These are phyloP conservation scores for Cercospora citrullina DNA, from an alignment of 2,329 filamentous ascomycete genomes.

Conservation along the genomic window DNA sequence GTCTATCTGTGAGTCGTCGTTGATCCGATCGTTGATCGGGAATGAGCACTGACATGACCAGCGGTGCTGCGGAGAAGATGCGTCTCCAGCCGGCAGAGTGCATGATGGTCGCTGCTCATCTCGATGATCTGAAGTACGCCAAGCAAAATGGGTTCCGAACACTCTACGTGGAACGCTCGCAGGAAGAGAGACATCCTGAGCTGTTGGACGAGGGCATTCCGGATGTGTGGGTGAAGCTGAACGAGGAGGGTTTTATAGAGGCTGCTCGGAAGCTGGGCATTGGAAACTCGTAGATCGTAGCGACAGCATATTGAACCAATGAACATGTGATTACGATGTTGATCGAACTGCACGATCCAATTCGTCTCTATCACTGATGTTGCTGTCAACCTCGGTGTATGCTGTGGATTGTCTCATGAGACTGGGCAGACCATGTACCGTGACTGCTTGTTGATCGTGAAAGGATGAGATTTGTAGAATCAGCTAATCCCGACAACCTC, in stretches of 20 bases:
- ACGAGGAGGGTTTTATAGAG: constrained; percentile 52
- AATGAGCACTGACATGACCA: neutral
- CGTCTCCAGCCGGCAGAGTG: constrained; percentile 61
- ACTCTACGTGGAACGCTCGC: constrained; percentile 68
- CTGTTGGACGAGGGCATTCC: constrained; percentile 62
- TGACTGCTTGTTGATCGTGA: too few relatives aligned
- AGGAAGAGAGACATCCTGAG: constrained; percentile 63
- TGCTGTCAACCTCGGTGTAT: neutral
- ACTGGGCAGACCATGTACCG: neutral
- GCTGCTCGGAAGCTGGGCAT: constrained; percentile 44
- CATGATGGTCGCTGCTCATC: constrained; percentile 75
- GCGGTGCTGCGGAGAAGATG: constrained; percentile 62
- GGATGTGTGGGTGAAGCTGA: constrained; percentile 60
- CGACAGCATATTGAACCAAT: neutral
- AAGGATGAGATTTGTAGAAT: neutral
- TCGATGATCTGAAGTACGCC: constrained; percentile 68
- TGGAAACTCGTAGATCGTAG: neutral
- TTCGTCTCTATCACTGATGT: neutral
- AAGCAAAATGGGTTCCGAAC: constrained; percentile 65
- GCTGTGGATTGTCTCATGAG: neutral
- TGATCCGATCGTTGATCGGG: neutral
- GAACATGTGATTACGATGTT: neutral
- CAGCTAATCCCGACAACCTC: neutral
- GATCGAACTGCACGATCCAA: neutral
- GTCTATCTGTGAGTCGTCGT: constrained; percentile 56